Conservation (phyloP, 345 rosid species). For the Lumnitzera littorea region DNA sequence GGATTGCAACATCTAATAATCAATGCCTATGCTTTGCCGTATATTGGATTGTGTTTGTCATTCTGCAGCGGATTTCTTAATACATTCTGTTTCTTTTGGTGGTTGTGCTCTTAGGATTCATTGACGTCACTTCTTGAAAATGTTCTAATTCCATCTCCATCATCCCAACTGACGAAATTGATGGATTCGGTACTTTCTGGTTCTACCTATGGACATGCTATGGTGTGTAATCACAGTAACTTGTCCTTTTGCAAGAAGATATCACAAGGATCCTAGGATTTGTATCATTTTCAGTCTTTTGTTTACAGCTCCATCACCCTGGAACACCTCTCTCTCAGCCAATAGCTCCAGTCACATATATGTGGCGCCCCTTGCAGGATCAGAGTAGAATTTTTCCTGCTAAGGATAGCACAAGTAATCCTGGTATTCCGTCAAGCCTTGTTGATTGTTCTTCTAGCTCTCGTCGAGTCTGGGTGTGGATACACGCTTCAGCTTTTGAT, state of each 20-base stretch:
- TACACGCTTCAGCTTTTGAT: conserved; percentile 72
- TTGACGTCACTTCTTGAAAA: conserved; percentile 42
- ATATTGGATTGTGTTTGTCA: too few species aligned
- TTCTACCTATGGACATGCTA: conserved; percentile 43
- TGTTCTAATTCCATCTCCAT: conserved; percentile 54
- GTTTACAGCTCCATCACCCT: conserved; percentile 62
- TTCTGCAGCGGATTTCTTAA: too few species aligned
- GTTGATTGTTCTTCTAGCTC: conserved; percentile 10
- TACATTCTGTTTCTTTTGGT: too few species aligned
- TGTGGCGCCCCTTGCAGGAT: conserved; percentile 53
- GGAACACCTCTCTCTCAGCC: conserved; percentile 41
- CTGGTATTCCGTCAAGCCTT: conserved; percentile 12
- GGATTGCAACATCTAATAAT: too few species aligned
- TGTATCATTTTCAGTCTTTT: conserved; percentile 4
- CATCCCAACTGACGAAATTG: conserved; percentile 28
- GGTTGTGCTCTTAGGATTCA: conserved; percentile 32
- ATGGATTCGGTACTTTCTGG: conserved; percentile 50
- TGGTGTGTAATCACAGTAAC: conserved; percentile 37
- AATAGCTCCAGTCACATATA: conserved; percentile 65
- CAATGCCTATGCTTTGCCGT: too few species aligned
- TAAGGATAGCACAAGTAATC: conserved; percentile 9
- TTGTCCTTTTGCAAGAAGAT: neutral
- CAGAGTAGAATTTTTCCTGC: conserved; percentile 19
- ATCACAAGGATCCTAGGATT: neutral
- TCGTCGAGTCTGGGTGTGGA: conserved; percentile 75